A percentile compares a stretch with the other conserved stretches of the same genome.
Conservation (phyloP, 768 basidiomycete genomes). For the Gymnopilus dilepis region DNA sequence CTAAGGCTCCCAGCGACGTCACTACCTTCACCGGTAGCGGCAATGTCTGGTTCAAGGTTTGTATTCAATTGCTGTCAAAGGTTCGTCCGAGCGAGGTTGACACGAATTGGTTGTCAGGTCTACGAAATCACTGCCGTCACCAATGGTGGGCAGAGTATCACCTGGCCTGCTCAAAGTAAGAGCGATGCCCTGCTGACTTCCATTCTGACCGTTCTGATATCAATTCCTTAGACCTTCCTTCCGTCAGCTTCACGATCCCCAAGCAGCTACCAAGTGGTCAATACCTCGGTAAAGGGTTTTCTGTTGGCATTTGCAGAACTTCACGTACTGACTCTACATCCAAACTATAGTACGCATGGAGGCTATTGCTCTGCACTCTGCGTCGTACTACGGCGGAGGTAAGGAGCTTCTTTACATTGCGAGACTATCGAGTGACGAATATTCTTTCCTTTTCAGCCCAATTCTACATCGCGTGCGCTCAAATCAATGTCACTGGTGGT, state of each 20-base stretch:
- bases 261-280: constrained; percentile 40
- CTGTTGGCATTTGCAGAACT: no score
- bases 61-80: no score
- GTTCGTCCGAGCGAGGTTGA: background rate
- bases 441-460: constrained; percentile 25
- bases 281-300: constrained; percentile 27
- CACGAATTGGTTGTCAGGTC: constrained; percentile 27
- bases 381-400: constrained; percentile 41
- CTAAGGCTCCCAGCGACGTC: constrained; percentile 43
- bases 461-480: constrained; percentile 43
- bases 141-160: constrained; percentile 43
- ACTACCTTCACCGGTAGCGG: constrained; percentile 42
- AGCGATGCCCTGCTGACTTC: background rate
- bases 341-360: constrained; percentile 38
- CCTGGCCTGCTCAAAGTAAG: constrained; percentile 42
- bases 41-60: constrained; percentile 47
- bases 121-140: constrained; percentile 47
- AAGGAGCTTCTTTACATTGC: constrained; percentile 17
- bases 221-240: constrained; percentile 24
- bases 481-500: constrained; percentile 46
- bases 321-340: background rate
- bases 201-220: background rate
- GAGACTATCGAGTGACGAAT: background rate
- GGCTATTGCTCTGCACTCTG: constrained; percentile 45
- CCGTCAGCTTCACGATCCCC: constrained; percentile 43